A percentile compares a stretch with the other conserved stretches of the same genome.
These are phyloP conservation scores for Candida incommunis DNA, from an alignment of 805 yeast species.

Conservation along the genomic window DNA sequence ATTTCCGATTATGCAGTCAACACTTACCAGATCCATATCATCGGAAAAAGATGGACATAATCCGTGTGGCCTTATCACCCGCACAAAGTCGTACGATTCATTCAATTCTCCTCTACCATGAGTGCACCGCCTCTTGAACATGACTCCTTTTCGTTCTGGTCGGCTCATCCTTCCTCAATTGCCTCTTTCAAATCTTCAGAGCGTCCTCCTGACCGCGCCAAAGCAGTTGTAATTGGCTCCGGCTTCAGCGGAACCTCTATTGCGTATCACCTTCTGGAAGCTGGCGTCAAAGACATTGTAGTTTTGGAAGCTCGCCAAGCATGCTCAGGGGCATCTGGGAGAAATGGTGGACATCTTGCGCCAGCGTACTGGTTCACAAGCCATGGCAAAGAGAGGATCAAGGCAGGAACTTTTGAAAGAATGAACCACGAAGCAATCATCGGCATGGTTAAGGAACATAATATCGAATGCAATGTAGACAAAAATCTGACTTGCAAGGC, in stretches of 20 bases:
- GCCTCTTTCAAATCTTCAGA: conserved; percentile 7
- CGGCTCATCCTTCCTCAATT: conserved; percentile 2
- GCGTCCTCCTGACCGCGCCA: conserved; percentile 24
- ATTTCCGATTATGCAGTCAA: background rate
- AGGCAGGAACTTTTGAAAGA: background rate
- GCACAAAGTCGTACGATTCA: conserved; percentile 21
- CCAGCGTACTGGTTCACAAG: conserved; percentile 13
- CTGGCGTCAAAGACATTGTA: conserved; percentile 10
- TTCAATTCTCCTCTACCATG: background rate
- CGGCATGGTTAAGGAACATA: background rate
- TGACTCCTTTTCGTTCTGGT: conserved; percentile 7
- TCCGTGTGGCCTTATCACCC: too few relatives aligned
- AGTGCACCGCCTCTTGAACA: conserved; percentile 2
- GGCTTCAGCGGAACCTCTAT: conserved; percentile 33
- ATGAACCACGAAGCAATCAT: background rate
- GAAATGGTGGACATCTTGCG: conserved; percentile 37
- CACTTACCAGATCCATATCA: too few relatives aligned
- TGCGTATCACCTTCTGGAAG: conserved; percentile 21
- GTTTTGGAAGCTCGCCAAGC: conserved; percentile 29
- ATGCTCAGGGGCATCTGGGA: conserved; percentile 32
- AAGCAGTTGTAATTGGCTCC: conserved; percentile 29
- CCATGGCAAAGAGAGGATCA: background rate
- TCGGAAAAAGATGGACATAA: too few relatives aligned
- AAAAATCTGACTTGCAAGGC: background rate
- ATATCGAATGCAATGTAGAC: background rate